Base-by-base conservation (phyloP, 306 rosid genomes). In the Pachyrhizus erosus region DNA sequence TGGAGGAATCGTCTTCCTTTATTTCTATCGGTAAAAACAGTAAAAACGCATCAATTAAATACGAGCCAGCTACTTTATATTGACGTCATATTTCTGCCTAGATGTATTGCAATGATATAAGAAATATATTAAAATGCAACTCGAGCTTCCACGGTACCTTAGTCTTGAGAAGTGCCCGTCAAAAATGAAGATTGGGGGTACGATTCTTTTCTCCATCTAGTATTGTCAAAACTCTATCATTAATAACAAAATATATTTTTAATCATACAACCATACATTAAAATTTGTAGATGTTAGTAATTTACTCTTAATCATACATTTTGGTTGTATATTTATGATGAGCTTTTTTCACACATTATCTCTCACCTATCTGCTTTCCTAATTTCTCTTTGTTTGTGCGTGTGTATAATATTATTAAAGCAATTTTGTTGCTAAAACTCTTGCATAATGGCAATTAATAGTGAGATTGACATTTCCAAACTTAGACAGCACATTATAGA, bases 51-150 rank as follows among this genome's bases (percentile, higher is more conserved):
- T 13, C 31, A 23, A 80, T 49, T 39, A 83, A 83, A 70, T 49
- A 71, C 34, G 52, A 39, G 51, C 40, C 70, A 71, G 65, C 64
- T 84, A 64, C 70, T 79, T 79, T 26, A 55, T 73, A 27, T 51
- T 70, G 52, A 78, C 37, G 64, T 84, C 83, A 84, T 73, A 78
- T 74, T 84, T 55, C 29, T 64, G 75, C 68, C 42, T 78, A 70
- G 29, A 31, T 72, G 15, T 31, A 78, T 67, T 73, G 72, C 75
- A 84, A 66, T 73, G 29, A 79, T 73, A 54, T 23, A 52, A 54
- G 27, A 54, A 45, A 39, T 51, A 62, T 13, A 51, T 12, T 21
- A 61, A 72, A 70, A 24, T 37, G 33, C 12, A 7, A 80, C 49
- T 74, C 8, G 51, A 45, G 61, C 74, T 80, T 68, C 68, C 75